Evolutionary conservation across 192 early-diverging fungal genomes (phyloP), one percentile per base, ranked within the genome.

Genomic region (Radiomyces spectabilis): DNA sequence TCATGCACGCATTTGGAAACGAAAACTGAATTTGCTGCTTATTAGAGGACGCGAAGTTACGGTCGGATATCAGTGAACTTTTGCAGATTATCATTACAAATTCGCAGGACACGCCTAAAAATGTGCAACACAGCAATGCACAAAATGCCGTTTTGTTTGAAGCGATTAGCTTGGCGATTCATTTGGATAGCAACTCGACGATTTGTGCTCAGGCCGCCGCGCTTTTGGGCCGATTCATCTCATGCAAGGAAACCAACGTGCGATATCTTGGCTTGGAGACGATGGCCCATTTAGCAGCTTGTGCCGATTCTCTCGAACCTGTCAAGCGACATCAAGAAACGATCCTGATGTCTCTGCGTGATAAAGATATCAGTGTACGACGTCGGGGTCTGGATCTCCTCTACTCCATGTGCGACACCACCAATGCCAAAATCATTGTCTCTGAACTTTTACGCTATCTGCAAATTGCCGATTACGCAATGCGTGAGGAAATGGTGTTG

Each of bases 121-220:
- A 99, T 59, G 85, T 92, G 24, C 94, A 99, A 47, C 95, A 97
- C 59, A 92, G 87, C 76, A 98, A 99, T 63, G 95, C 97, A 4
- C 91, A 95, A 75, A 97, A 97, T 73, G 88, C 95, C 4, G 86
- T 99, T 12, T 60, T 98, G 26, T 97, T 99, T 58, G 97, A 99
- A 74, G 92, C 95, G 21, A 94, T 98, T 62, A 95, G 93, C 67
- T 67, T 97, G 43, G 88, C 88, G 1, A 94, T 99, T 47, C 94
- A 96, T 54, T 54, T 97, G 52, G 92, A 97, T 66, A 79, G 85
- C 27, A 80, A 93, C 51, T 95, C 94, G 3, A 83, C 81, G 1
- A 77, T 96, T 48, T 85, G 95, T 49, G 81, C 76, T 27, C 87
- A 98, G 67, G 85, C 90, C 9, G 84, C 87, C 10, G 70, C 72